Percentiles rank a stretch among this genome's conserved stretches.
Conservation (phyloP, 2,329 filamentous ascomycete genomes). For the Trichoderma sp. region DNA sequence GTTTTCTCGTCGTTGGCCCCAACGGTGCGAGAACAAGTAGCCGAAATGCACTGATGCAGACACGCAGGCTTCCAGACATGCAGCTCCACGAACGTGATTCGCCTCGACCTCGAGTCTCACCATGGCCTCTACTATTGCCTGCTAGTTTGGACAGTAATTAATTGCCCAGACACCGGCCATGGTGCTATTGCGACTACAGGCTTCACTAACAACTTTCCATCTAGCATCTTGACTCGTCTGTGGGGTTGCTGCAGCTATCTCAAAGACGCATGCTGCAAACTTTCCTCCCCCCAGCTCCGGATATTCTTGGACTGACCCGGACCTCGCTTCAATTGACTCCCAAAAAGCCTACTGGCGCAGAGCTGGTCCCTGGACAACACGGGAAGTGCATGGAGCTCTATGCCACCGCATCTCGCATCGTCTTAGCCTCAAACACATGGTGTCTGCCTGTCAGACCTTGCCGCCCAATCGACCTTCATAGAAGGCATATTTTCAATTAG, state of each 20-base stretch:
- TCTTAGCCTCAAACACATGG: background rate
- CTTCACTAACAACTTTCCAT: background rate
- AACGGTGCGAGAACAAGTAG: background rate
- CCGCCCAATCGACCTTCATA: background rate
- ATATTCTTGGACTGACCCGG: background rate
- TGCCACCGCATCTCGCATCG: background rate
- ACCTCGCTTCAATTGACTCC: background rate
- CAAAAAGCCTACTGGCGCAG: background rate
- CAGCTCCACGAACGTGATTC: conserved; percentile 18
- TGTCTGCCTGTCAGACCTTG: conserved; percentile 7
- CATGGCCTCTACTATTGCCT: background rate
- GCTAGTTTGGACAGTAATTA: background rate
- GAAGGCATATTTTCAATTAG: background rate
- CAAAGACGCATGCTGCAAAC: background rate
- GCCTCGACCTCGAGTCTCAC: background rate
- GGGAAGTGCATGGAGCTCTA: background rate
- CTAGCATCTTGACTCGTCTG: conserved; percentile 5
- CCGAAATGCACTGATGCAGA: conserved; percentile 6
- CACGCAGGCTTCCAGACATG: conserved; percentile 10
- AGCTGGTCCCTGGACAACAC: background rate
- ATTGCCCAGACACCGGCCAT: background rate
- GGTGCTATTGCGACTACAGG: background rate
- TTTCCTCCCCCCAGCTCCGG: background rate
- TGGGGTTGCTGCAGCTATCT: background rate
- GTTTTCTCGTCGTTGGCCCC: background rate